Conservation (phyloP, 495 filamentous ascomycete species). For the Parathielavia appendiculata region DNA sequence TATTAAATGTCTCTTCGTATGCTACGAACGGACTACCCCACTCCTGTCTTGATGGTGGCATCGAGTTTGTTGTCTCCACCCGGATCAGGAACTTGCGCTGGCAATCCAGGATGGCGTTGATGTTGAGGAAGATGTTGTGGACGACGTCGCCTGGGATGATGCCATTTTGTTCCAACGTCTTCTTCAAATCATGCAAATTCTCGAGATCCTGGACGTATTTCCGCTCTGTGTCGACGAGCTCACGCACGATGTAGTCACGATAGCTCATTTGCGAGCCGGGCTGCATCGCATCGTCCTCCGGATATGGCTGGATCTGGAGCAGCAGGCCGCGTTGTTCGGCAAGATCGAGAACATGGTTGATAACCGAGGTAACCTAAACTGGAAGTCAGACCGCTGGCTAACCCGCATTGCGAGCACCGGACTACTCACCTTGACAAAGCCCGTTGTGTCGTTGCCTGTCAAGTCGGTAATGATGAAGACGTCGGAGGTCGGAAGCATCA, state of each 20-base stretch:
- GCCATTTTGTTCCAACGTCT: conserved; percentile 77
- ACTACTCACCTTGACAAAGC: conserved; percentile 79
- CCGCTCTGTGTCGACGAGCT: conserved; percentile 88
- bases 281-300: conserved; percentile 41
- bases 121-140: conserved; percentile 92
- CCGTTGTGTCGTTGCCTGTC: conserved; percentile 89
- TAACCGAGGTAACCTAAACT: conserved; percentile 56
- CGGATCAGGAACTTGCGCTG: conserved; percentile 90
- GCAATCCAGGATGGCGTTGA: conserved; percentile 91
- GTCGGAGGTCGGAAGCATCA: conserved; percentile 71
- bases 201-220: conserved; percentile 99
- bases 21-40: conserved; percentile 84
- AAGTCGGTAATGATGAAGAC: conserved; percentile 89
- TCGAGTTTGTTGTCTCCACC: conserved; percentile 89
- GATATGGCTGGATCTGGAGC: conserved; percentile 47
- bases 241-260: conserved; percentile 79
- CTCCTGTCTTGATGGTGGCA: conserved; percentile 70
- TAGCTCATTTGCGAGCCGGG: conserved; percentile 62
- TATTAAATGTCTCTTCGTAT: conserved; percentile 71
- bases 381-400: conserved; percentile 14
- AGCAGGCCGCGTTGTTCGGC: conserved; percentile 70
- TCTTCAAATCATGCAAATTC: conserved; percentile 88
- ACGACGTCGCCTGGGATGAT: conserved; percentile 83
- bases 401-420: not conserved
- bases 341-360: conserved; percentile 86